Percentiles rank a stretch among this genome's conserved stretches.
Conservation (phyloP, 352 stramenopile genomes). For the Globisporangium uncinulatum region DNA sequence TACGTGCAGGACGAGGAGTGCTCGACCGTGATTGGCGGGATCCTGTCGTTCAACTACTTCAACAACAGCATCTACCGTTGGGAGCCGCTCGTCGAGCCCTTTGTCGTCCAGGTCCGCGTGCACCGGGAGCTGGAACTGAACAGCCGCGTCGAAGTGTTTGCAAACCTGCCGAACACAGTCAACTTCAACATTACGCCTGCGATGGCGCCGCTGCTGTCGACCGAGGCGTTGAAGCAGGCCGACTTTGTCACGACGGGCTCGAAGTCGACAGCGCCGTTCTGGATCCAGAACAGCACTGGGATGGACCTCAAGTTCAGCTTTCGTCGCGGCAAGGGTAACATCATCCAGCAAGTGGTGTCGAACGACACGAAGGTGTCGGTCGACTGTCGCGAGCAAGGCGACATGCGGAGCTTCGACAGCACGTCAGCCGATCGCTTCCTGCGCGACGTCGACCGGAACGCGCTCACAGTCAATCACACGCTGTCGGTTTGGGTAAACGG, state of each 20-base stretch:
- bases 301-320: slow-evolving; percentile 85
- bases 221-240: slow-evolving; percentile 69
- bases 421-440: slow-evolving; percentile 73
- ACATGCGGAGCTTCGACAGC: slow-evolving; percentile 86
- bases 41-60: slow-evolving; percentile 85
- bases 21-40: slow-evolving; percentile 70
- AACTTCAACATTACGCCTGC: slow-evolving; percentile 87
- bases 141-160: slow-evolving; percentile 71
- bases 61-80: slow-evolving; percentile 91
- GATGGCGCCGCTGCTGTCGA: slow-evolving; percentile 81
- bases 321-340: slow-evolving; percentile 62
- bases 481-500: slow-evolving; percentile 82
- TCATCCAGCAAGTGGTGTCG: slow-evolving; percentile 72
- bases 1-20: slow-evolving; percentile 84
- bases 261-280: slow-evolving; percentile 86
- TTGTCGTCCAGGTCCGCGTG: slow-evolving; percentile 71
- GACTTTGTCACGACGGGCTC: slow-evolving; percentile 85
- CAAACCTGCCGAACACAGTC: slow-evolving; percentile 77
- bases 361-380: slow-evolving; percentile 71
- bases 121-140: slow-evolving; percentile 66
- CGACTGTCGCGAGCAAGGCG: slow-evolving; percentile 79
- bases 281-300: slow-evolving; percentile 85
- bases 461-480: slow-evolving; percentile 81
- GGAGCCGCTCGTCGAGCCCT: slow-evolving; percentile 83
- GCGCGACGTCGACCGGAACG: slow-evolving; percentile 59